Conservation (phyloP, 306 rosid species). For the Cucumis melo region DNA sequence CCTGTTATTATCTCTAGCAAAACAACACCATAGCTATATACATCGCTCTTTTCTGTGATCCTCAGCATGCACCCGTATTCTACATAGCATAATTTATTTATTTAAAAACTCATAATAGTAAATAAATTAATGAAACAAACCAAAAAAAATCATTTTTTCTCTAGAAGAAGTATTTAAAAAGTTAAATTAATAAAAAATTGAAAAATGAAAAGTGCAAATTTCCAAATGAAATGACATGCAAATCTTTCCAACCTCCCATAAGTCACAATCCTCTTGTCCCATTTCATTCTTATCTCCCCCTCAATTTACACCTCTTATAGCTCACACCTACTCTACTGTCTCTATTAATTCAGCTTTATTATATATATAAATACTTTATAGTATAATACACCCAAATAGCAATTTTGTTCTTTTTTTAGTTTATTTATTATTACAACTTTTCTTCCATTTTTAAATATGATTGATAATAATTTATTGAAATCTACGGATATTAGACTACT, state of each 20-base stretch:
- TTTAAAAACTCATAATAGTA: neutral
- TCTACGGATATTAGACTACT: too few species aligned
- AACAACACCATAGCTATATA: slow-evolving; percentile 83
- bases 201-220: neutral
- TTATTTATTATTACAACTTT: too few species aligned
- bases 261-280: neutral
- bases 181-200: neutral
- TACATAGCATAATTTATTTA: slow-evolving; percentile 12
- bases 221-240: neutral
- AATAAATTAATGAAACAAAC: neutral
- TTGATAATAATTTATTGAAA: too few species aligned
- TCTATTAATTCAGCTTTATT: neutral
- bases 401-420: neutral
- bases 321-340: neutral
- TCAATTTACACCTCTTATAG: neutral
- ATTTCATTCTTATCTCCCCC: neutral
- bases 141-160: neutral
- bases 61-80: slow-evolving; percentile 83
- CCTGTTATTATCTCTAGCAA: slow-evolving; percentile 78
- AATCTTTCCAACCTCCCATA: neutral
- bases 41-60: slow-evolving; percentile 88
- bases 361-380: neutral
- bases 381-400: neutral
- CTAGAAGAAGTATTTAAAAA: neutral
- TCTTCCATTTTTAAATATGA: too few species aligned